A percentile compares a stretch with the other conserved stretches of the same genome.
These are phyloP conservation scores for Senna tora DNA, from an alignment of 306 rosid species.

Conservation along the genomic window DNA sequence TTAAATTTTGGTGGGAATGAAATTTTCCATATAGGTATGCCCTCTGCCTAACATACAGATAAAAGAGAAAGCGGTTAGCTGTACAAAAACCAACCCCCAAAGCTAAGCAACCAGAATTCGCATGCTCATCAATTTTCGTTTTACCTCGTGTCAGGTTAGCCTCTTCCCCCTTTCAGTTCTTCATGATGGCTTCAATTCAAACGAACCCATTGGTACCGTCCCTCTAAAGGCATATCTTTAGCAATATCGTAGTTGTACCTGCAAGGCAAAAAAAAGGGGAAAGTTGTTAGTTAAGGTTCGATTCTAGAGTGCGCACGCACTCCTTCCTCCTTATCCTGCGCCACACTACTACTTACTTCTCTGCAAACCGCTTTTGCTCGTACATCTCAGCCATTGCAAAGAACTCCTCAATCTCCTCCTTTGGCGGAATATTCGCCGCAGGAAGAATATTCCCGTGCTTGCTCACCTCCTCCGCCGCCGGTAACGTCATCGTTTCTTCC, in stretches of 20 bases:
- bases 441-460: neutral
- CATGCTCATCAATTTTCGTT: conserved; percentile 44
- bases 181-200: conserved; percentile 59
- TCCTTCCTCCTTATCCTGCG: conserved; percentile 52
- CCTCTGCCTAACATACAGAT: conserved; percentile 14
- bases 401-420: conserved; percentile 78
- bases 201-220: conserved; percentile 87
- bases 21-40: conserved; percentile 22
- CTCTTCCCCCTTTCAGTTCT: neutral
- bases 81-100: conserved; percentile 38
- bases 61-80: conserved; percentile 41
- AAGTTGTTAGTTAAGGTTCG: conserved; percentile 60
- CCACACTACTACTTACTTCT: conserved; percentile 67
- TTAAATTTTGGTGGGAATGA: too few relatives aligned
- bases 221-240: conserved; percentile 83
- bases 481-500: conserved; percentile 36
- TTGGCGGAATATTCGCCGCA: conserved; percentile 44
- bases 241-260: conserved; percentile 96
- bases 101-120: conserved; percentile 38
- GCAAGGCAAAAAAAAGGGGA: conserved; percentile 30
- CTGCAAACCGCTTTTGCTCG: conserved; percentile 72
- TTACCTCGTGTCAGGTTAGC: conserved; percentile 54
- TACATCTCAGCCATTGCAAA: conserved; percentile 71
- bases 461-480: conserved; percentile 28
- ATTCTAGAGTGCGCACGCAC: conserved; percentile 50